Conservation (phyloP, 1,284 basidiomycete genomes). For the Testicularia cyperi region DNA sequence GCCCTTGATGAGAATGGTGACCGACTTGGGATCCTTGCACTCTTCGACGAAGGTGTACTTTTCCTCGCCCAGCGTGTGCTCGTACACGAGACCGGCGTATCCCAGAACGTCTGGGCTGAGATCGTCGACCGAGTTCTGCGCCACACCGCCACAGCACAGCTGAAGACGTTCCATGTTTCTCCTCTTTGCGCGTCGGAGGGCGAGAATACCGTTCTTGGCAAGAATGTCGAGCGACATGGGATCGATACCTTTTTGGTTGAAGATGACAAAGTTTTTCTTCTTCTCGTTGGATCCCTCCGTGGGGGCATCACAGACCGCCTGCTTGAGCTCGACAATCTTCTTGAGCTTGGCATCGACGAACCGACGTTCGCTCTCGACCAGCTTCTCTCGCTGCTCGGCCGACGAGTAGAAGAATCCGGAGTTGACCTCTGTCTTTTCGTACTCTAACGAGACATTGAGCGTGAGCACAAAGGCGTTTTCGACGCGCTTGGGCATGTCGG, state of each 20-base stretch:
- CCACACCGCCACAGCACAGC: slow-evolving; percentile 87
- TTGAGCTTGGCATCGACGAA: slow-evolving; percentile 92
- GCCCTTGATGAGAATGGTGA: slow-evolving; percentile 83
- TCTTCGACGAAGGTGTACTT: slow-evolving; percentile 99
- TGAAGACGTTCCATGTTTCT: slow-evolving; percentile 64
- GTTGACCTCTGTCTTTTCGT: slow-evolving; percentile 99
- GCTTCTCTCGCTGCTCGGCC: slow-evolving; percentile 96
- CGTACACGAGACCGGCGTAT: slow-evolving; percentile 97
- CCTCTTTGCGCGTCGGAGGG: slow-evolving; percentile 90
- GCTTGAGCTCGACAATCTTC: slow-evolving; percentile 97
- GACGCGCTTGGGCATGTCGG: slow-evolving; percentile 97
- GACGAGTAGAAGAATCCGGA: slow-evolving; percentile 99
- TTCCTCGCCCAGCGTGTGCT: slow-evolving; percentile 98
- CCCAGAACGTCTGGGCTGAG: slow-evolving; percentile 86
- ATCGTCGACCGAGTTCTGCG: slow-evolving; percentile 98
- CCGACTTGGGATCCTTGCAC: slow-evolving; percentile 91
- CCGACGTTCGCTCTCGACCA: slow-evolving; percentile 92
- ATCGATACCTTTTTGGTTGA: slow-evolving; percentile 99
- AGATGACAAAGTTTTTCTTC: slow-evolving; percentile 84
- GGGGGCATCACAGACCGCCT: slow-evolving; percentile 75
- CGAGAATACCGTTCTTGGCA: slow-evolving; percentile 94
- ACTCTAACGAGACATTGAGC: slow-evolving; percentile 96
- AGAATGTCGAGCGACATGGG: slow-evolving; percentile 94
- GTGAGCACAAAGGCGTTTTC: slow-evolving; percentile 96
- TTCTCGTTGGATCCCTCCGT: slow-evolving; percentile 61